Conservation (phyloP, 1,139 yeast species). For the Yamadazyma songkhlaensis region DNA sequence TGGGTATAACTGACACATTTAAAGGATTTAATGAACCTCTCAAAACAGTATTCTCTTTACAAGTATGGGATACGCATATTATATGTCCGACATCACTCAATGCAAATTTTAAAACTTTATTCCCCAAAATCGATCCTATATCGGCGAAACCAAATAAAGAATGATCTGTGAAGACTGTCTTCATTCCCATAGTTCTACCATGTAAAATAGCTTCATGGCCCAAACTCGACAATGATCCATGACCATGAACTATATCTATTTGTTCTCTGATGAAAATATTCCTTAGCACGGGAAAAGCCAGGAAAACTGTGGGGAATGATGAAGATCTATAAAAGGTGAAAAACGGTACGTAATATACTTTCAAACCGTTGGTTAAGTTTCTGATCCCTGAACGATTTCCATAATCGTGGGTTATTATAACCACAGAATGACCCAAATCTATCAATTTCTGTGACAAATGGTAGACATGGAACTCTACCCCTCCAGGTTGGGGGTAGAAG, state of each 20-base stretch:
- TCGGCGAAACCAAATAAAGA: constrained; percentile 93
- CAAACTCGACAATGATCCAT: constrained; percentile 82
- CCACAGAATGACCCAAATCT: constrained; percentile 85
- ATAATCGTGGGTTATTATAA: constrained; percentile 86
- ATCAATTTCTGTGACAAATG: constrained; percentile 77
- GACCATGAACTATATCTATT: constrained; percentile 92
- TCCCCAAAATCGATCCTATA: constrained; percentile 78
- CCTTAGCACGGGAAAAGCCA: constrained; percentile 80
- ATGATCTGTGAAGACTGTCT: constrained; percentile 93
- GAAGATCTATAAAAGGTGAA: constrained; percentile 77
- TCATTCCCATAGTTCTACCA: constrained; percentile 88
- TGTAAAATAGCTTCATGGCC: constrained; percentile 91
- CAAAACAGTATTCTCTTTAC: constrained; percentile 92
- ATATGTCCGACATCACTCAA: constrained; percentile 87
- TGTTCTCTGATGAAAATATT: constrained; percentile 82
- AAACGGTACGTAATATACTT: constrained; percentile 89
- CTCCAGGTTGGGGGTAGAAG: constrained; percentile 98
- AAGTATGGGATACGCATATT: constrained; percentile 93
- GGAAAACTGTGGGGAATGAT: constrained; percentile 85
- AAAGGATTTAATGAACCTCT: constrained; percentile 81
- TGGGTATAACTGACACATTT: constrained; percentile 86
- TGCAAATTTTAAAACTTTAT: constrained; percentile 80
- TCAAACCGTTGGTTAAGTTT: constrained; percentile 81
- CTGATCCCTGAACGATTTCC: constrained; percentile 81
- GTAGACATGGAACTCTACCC: constrained; percentile 93